Evolutionary conservation across 495 filamentous ascomycete species (phyloP).

Genomic region (Haplographium delicatum): DNA sequence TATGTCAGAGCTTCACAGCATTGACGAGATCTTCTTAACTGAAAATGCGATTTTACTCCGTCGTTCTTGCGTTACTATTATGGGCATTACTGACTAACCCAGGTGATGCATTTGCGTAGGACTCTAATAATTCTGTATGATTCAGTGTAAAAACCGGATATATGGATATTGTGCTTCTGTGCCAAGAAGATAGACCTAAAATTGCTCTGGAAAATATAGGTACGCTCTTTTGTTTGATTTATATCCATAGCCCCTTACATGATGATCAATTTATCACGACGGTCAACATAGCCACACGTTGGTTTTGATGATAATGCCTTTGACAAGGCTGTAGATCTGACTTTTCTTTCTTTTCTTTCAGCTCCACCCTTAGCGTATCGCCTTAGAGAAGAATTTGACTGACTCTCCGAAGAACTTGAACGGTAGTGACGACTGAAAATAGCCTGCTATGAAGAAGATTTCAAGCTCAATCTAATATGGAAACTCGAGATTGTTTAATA

Average conservation of each 20-base stretch:
- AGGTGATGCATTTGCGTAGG: no score
- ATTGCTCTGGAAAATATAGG: background rate
- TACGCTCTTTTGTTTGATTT: constrained; percentile 24
- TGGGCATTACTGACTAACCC: constrained; percentile 2
- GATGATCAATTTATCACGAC: constrained; percentile 32
- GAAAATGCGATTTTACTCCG: constrained; percentile 22
- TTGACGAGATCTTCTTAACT: constrained; percentile 55
- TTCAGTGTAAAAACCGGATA: no score
- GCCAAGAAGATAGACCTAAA: no score
- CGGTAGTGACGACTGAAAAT: no score
- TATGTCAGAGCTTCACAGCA: constrained; percentile 72
- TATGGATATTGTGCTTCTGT: no score
- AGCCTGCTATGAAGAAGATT: no score
- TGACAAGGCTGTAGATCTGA: constrained; percentile 31
- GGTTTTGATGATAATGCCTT: constrained; percentile 30
- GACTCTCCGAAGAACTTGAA: background rate
- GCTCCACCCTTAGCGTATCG: background rate
- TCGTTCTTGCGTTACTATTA: background rate
- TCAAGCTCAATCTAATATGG: no score
- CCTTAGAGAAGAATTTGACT: background rate
- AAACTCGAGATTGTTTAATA: no score
- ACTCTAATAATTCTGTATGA: no score
- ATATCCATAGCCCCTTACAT: constrained; percentile 28
- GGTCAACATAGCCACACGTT: constrained; percentile 31
- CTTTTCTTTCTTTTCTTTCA: constrained; percentile 10